Evolutionary conservation across 306 rosid species (phyloP), one percentile per base, ranked within the genome.

Genomic region (Datisca glomerata): DNA sequence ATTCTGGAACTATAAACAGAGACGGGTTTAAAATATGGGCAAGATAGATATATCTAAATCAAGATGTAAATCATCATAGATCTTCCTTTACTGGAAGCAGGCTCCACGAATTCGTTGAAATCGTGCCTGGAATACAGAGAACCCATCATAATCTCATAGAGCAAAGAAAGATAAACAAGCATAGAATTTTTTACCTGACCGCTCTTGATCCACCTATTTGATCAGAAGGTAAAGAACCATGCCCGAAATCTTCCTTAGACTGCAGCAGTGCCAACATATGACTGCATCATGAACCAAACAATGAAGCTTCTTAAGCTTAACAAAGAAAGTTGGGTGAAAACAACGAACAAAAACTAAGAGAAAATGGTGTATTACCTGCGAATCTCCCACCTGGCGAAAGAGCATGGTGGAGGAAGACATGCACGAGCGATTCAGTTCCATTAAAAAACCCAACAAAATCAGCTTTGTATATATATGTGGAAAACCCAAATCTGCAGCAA

Each of bases 181-280:
- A n/a, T n/a, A n/a, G n/a, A n/a, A n/a, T n/a, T n/a, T n/a, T n/a
- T n/a, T n/a, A n/a, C n/a, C n/a, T n/a, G n/a, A n/a, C n/a, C n/a
- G n/a, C n/a, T n/a, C n/a, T n/a, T n/a, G n/a, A n/a, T n/a, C n/a
- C n/a, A n/a, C 63, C 72, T 56, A 73, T 67, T 32, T 78, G 70
- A 73, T 81, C 87, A 67, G 61, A 65, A 16, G 87, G 85, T 55
- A 79, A 53, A 37, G 93, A 89, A 63, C 80, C 79, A 54, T 76
- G 96, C 76, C 82, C 93, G 75, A 87, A 82, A 60, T 79, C 94
- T 41, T 80, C 76, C 70, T 76, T 87, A 1, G 94, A 73, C 62
- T 82, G 96, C 49, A 87, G 79, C 57, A 82, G 82, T 59, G 74
- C 96, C 57, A 87, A 72, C 47, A 47, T n/a, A n/a, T n/a, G n/a